These are phyloP conservation scores for Decorospora gaudefroyi DNA, from an alignment of 2,329 filamentous ascomycete species.

Conservation along the genomic window DNA sequence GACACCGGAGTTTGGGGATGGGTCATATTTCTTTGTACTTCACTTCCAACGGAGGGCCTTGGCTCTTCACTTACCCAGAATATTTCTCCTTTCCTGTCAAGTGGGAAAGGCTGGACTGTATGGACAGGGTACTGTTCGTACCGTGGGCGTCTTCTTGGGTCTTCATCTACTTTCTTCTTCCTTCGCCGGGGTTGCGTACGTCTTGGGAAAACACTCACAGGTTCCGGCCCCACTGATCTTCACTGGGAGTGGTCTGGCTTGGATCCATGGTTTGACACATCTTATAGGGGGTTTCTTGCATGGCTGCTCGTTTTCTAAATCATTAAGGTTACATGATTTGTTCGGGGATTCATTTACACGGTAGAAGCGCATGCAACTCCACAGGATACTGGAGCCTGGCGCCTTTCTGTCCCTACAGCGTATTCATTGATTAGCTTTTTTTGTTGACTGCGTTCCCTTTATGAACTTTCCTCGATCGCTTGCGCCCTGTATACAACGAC, in stretches of 20 bases:
- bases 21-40: slow-evolving; percentile 7
- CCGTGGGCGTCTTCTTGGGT: slow-evolving; percentile 13
- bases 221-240: slow-evolving; percentile 36
- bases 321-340: slow-evolving; percentile 13
- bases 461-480: slow-evolving; percentile 20
- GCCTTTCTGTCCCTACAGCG: slow-evolving; percentile 42
- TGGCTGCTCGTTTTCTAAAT: slow-evolving; percentile 31
- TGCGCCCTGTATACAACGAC: slow-evolving; percentile 17
- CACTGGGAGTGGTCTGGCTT: slow-evolving; percentile 34
- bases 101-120: slow-evolving; percentile 25
- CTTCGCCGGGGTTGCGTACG: background rate
- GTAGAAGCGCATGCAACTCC: slow-evolving; percentile 34
- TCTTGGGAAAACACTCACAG: slow-evolving; percentile 25
- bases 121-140: slow-evolving; percentile 17
- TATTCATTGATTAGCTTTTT: slow-evolving; percentile 13
- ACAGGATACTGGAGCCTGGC: slow-evolving; percentile 30
- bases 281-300: slow-evolving; percentile 23
- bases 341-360: slow-evolving; percentile 23
- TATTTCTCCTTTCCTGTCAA: slow-evolving; percentile 16
- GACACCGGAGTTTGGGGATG: slow-evolving; percentile 38
- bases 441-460: slow-evolving; percentile 24
- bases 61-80: slow-evolving; percentile 11
- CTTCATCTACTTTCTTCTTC: slow-evolving; percentile 2
- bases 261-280: slow-evolving; percentile 28
- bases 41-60: slow-evolving; percentile 9